Percentiles rank a stretch among this genome's conserved stretches.
phyloP scores from a whole-genome alignment of 2,329 filamentous ascomycete genomes.

The Neofusicoccum umdonicola region DNA sequence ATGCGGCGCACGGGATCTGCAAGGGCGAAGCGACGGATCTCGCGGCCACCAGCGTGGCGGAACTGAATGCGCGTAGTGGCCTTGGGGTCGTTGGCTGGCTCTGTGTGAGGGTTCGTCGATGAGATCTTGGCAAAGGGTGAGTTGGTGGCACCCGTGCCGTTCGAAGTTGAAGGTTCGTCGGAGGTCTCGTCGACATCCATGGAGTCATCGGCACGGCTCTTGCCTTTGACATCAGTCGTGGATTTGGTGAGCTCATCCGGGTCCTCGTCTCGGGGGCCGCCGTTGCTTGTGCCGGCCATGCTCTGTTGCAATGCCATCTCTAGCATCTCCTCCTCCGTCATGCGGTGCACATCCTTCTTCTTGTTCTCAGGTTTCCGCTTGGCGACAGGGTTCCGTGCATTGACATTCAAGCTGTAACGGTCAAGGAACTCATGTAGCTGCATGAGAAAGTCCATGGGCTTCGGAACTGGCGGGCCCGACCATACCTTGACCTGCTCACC shows the following conservation, averaged over 20 bases:
- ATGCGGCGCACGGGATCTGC: constrained; percentile 76
- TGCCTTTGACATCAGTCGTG: constrained; percentile 50
- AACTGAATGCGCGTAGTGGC: constrained; percentile 89
- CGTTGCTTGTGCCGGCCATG: constrained; percentile 57
- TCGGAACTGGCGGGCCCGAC: constrained; percentile 79
- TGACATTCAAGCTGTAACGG: constrained; percentile 82
- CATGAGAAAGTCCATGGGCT: constrained; percentile 77
- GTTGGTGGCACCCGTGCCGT: constrained; percentile 34
- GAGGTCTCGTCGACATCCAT: constrained; percentile 29
- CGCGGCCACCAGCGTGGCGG: constrained; percentile 75
- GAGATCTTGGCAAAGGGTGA: constrained; percentile 69
- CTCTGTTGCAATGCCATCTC: constrained; percentile 92
- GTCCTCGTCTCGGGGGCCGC: constrained; percentile 63
- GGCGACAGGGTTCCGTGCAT: constrained; percentile 90
- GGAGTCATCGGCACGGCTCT: constrained; percentile 42
- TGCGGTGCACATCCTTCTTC: constrained; percentile 73
- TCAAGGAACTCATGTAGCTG: constrained; percentile 96
- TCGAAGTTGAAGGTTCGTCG: constrained; percentile 24
- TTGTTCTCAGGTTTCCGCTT: constrained; percentile 70
- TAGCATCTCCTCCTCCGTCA: constrained; percentile 97
- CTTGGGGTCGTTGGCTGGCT: constrained; percentile 69
- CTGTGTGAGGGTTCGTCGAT: constrained; percentile 68
- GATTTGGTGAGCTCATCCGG: constrained; percentile 84
- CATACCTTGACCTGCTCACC: constrained; percentile 97
- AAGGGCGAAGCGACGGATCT: constrained; percentile 81